phyloP scores from a whole-genome alignment of 2,329 filamentous ascomycete species.

The Claviceps pazoutovae region DNA sequence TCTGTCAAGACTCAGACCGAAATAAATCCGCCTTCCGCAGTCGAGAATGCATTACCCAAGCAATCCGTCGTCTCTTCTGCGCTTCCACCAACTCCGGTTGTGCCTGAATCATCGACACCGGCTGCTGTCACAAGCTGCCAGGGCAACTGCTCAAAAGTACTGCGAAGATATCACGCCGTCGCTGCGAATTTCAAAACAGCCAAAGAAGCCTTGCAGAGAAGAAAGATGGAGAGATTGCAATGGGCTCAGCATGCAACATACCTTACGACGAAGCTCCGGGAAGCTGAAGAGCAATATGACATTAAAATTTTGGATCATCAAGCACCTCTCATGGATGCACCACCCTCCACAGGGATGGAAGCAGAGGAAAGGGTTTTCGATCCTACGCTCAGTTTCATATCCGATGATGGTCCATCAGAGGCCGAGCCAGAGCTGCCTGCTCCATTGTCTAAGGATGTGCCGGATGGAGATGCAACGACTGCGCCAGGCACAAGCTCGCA shows the following conservation, averaged over 20 bases:
- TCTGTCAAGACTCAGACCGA: neutral
- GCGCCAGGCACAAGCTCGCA: constrained; percentile 11
- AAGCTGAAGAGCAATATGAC: constrained; percentile 25
- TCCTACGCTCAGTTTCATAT: constrained; percentile 3
- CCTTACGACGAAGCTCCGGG: constrained; percentile 29
- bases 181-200: constrained; percentile 27
- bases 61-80: neutral
- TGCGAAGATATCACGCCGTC: constrained; percentile 27
- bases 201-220: constrained; percentile 24
- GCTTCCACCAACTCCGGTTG: neutral
- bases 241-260: constrained; percentile 33
- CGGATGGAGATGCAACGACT: constrained; percentile 1
- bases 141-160: constrained; percentile 21
- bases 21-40: neutral
- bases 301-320: constrained; percentile 16
- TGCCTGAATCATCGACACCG: constrained; percentile 5
- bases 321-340: constrained; percentile 1
- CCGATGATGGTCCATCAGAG: neutral
- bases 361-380: constrained; percentile 1
- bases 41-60: neutral
- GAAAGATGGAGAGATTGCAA: constrained; percentile 26
- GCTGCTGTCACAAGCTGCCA: constrained; percentile 13
- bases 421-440: constrained; percentile 3
- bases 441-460: neutral
- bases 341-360: constrained; percentile 1